Evolutionary conservation across 2,329 filamentous ascomycete genomes (phyloP), one percentile per base, ranked within the genome.

Genomic region (Thermothelomyces thermophilus): DNA sequence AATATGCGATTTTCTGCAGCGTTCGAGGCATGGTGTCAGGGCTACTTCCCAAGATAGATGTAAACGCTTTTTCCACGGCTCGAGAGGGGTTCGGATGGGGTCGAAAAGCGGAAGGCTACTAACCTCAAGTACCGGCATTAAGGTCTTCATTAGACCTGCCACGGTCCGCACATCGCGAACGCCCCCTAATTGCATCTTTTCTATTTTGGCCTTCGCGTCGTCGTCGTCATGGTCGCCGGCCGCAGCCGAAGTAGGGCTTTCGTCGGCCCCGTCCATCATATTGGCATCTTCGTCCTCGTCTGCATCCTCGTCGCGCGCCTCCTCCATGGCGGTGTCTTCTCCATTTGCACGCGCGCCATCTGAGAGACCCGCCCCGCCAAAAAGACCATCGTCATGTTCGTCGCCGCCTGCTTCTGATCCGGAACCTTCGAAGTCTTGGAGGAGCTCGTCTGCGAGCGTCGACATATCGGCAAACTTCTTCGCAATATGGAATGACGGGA

Each of bases 351-450:
- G 69, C 43, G 66, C 56, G 51, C 63, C 67, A 52, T 70, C 70
- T 58, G 56, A 51, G 52, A 61, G 49, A 57, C 61, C 58, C 63
- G 44, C 67, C 46, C 70, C 66, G 46, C 70, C 71, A 56, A 75
- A 69, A 24, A 70, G 63, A 28, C 63, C 65, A 54, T 74, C 71
- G 45, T 76, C 72, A 50, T 79, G 73, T 41, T 76, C 73, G 28
- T 80, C 73, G 31, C 81, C 80, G 54, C 84, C 84, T 33, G 77
- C 80, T 60, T 93, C 87, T 46, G 88, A 88, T 45, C 83, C 89
- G 5, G 83, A 87, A 63, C 94, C 88, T 62, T 90, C 89, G 57
- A 95, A 93, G 66, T 95, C 89, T 63, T 93, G 87, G 60, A 97
- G 76, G 10, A 98, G 79, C 66, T 97, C 91, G 63, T 97, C 90